Percentiles rank a stretch among this genome's conserved stretches.
These are phyloP conservation scores for Fusarium austroafricanum DNA, from an alignment of 2,329 filamentous ascomycete species.

Conservation along the genomic window DNA sequence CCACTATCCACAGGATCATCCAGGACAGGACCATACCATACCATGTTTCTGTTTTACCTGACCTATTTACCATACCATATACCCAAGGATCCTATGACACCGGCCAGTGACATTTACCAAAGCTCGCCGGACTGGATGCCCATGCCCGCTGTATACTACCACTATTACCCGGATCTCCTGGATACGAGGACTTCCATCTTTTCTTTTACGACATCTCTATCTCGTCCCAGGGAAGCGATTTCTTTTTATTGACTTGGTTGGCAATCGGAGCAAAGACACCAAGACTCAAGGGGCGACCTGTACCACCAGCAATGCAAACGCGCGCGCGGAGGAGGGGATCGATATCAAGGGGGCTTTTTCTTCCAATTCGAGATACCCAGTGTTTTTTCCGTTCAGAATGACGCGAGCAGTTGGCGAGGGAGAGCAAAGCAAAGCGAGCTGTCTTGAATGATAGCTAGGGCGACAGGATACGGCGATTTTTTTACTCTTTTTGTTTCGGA, in stretches of 20 bases:
- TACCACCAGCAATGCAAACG: slow-evolving; percentile 49
- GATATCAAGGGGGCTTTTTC: slow-evolving; percentile 46
- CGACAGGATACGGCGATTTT: slow-evolving; percentile 29
- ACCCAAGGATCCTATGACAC: slow-evolving; percentile 40
- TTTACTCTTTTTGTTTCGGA: slow-evolving; percentile 23
- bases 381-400: slow-evolving; percentile 47
- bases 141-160: slow-evolving; percentile 48
- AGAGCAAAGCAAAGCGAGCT: slow-evolving; percentile 30
- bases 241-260: slow-evolving; percentile 44
- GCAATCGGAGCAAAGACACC: slow-evolving; percentile 41
- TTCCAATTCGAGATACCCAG: slow-evolving; percentile 54
- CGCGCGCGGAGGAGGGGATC: slow-evolving; percentile 45
- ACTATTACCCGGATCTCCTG: slow-evolving; percentile 44
- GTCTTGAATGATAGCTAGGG: slow-evolving; percentile 18
- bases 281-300: slow-evolving; percentile 48
- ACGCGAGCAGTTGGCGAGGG: slow-evolving; percentile 46
- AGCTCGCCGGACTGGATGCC: slow-evolving; percentile 43
- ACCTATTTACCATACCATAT: slow-evolving; percentile 26
- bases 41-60: slow-evolving; percentile 37
- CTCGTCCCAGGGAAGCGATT: slow-evolving; percentile 42
- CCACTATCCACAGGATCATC: slow-evolving; percentile 37
- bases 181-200: slow-evolving; percentile 42
- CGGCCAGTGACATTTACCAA: slow-evolving; percentile 37
- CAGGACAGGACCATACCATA: no score
- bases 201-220: slow-evolving; percentile 42